Evolutionary conservation across 441 rosid genomes (phyloP), one percentile per base, ranked within the genome.

Genomic region (Arabidopsis hybrid): DNA sequence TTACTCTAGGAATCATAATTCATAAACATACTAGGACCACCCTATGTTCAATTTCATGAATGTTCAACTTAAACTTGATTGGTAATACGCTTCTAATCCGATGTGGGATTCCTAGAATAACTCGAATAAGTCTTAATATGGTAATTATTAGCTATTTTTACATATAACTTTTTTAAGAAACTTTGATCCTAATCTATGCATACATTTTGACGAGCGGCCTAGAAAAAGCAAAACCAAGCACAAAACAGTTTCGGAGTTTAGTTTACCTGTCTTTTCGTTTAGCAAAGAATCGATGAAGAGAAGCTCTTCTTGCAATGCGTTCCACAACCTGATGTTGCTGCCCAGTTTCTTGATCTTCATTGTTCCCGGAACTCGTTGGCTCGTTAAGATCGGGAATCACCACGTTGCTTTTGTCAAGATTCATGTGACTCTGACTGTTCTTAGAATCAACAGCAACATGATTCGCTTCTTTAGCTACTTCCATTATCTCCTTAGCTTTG

Each of bases 211-310:
- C 26, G 26, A 21, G 26, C 26, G 26, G 26, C 26, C 32, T 26
- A 7, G 29, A 7, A 49, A 45, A 17, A 49, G 1, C 13, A 21
- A 4, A 47, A 47, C 21, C 38, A 7, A 26, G 9, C 26, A 26
- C 13, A 70, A 16, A 40, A 52, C 55, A 62, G 8, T 5, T 34
- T 60, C 12, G 34, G 26, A 26, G 18, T 17, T 32, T 42, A 31
- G 39, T 67, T 17, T 80, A 87, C 94, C 95, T 88, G 63, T 87
- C 91, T 71, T 85, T 90, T 50, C 93, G 84, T 79, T 87, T 88
- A 56, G 82, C 83, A 12, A 90, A 79, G 82, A 90, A 90, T 31
- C 88, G 79, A 67, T 81, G 87, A 34, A 90, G 91, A 6, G 93
- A 88, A 16, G 86, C 86, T 74, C 79, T 84, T 64, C 85, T 78